Evolutionary conservation across 257 asterid species (phyloP), one percentile per base, ranked within the genome.

Genomic region (Scutellaria galericulata): DNA sequence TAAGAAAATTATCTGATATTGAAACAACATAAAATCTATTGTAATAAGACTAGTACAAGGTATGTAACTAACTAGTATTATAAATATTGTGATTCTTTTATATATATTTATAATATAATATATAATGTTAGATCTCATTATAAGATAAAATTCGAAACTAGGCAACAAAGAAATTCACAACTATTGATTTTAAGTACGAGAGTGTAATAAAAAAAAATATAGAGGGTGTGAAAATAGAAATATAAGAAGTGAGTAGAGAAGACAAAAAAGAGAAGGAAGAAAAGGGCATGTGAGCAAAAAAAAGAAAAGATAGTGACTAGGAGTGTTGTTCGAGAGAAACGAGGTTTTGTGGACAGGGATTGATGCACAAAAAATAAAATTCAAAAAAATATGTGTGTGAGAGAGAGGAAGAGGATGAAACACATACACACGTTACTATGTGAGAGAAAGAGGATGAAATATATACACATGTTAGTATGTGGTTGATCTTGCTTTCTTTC

Each of bases 261-360:
- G 27, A 37, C 41, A 54, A 70, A 59, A 73, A 20, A 6, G 65
- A 56, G 57, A 39, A 37, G 47, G 5, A 72, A 46, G 11, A 20
- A n/a, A 78, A 41, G 79, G 77, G 75, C 15, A 41, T 60, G 10
- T 9, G 46, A 22, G 75, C 39, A 63, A 64, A 67, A 51, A 11
- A 50, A 24, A 15, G 63, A 22, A 74, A 74, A 66, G 81, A 63
- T 73, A 82, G 72, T 64, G 83, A 82, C 76, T 7, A 46, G 69
- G 82, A 70, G 67, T 9, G 47, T 18, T 22, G 84, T 84, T 84
- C 85, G 84, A 82, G 88, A 64, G 67, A 24, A 53, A 86, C 83
- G 83, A 84, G 87, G 82, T 85, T 85, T 39, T 74, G 93, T 76
- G 89, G 89, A 80, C 80, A 64, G 75, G 80, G 85, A 77, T 82